These are phyloP conservation scores for Penium margaritaceum DNA, from an alignment of 139 green algal genomes.

Conservation along the genomic window DNA sequence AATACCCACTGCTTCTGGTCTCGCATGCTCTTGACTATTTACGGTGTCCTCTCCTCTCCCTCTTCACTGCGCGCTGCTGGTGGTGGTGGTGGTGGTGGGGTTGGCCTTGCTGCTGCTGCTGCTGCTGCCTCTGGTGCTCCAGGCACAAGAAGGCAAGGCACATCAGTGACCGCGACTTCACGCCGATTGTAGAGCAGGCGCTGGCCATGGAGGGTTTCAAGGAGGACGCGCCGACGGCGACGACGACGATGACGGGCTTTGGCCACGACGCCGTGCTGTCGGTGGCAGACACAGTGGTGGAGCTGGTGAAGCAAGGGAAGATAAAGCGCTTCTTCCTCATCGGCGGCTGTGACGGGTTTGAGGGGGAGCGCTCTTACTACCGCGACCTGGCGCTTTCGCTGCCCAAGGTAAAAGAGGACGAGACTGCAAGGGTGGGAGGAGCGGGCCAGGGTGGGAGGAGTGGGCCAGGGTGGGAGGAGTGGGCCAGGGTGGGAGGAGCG, in stretches of 20 bases:
- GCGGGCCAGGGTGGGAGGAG: no score
- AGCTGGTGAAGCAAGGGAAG: constrained; percentile 49
- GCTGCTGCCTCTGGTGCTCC: no score
- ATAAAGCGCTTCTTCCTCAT: constrained; percentile 58
- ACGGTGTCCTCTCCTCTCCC: no score
- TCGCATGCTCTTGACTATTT: no score
- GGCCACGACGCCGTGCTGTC: constrained; percentile 47
- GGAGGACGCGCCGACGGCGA: constrained; percentile 14
- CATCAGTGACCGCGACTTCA: constrained; percentile 44
- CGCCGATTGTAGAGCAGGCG: constrained; percentile 24
- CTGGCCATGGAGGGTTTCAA: constrained; percentile 35
- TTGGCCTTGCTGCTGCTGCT: no score
- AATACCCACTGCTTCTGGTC: no score
- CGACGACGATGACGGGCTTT: constrained; percentile 42
- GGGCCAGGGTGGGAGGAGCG: no score
- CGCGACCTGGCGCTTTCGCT: constrained; percentile 3
- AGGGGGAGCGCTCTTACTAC: constrained; percentile 51
- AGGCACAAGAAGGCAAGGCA: not conserved
- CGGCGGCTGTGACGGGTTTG: constrained; percentile 56
- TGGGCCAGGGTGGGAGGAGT: no score
- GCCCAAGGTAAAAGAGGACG: constrained; percentile 13
- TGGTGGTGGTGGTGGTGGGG: no score
- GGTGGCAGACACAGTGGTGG: constrained; percentile 50
- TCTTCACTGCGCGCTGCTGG: no score
- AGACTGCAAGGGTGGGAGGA: no score